These are phyloP conservation scores for Malania oleifera DNA, from an alignment of 164 flowering plant genomes.

Conservation along the genomic window DNA sequence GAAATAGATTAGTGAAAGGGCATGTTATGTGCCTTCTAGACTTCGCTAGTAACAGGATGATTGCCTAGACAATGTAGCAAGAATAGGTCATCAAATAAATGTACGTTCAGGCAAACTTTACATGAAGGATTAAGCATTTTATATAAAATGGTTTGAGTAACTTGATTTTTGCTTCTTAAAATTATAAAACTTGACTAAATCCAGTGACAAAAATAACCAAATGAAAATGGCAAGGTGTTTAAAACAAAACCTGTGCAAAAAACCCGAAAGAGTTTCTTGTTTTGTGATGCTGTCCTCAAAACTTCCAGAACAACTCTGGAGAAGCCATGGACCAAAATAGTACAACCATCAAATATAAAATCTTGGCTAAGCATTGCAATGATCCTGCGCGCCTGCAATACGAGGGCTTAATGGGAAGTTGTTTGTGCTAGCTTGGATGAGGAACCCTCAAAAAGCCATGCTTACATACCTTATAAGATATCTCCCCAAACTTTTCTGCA, in stretches of 20 bases:
- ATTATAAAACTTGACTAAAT: neutral
- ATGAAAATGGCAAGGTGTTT: neutral
- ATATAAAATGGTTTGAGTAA: neutral
- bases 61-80: too few species aligned
- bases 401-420: neutral
- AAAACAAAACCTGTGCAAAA: slow-evolving; percentile 77
- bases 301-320: slow-evolving; percentile 94
- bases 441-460: slow-evolving; percentile 7
- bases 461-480: slow-evolving; percentile 69
- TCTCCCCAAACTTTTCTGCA: slow-evolving; percentile 95
- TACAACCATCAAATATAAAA: slow-evolving; percentile 93
- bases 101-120: neutral
- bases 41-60: too few species aligned
- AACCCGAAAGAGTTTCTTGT: slow-evolving; percentile 79
- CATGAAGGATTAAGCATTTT: too few species aligned
- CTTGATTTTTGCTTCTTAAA: neutral
- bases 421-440: neutral
- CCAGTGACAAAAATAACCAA: neutral
- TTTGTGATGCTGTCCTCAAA: slow-evolving; percentile 76
- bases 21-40: too few species aligned
- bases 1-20: too few species aligned
- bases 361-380: slow-evolving; percentile 96
- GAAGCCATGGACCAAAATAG: slow-evolving; percentile 97
- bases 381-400: slow-evolving; percentile 76
- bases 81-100: too few species aligned